Evolutionary conservation across 805 yeast genomes (phyloP), one percentile per base, ranked within the genome.

Genomic region (Metschnikowia lunata): DNA sequence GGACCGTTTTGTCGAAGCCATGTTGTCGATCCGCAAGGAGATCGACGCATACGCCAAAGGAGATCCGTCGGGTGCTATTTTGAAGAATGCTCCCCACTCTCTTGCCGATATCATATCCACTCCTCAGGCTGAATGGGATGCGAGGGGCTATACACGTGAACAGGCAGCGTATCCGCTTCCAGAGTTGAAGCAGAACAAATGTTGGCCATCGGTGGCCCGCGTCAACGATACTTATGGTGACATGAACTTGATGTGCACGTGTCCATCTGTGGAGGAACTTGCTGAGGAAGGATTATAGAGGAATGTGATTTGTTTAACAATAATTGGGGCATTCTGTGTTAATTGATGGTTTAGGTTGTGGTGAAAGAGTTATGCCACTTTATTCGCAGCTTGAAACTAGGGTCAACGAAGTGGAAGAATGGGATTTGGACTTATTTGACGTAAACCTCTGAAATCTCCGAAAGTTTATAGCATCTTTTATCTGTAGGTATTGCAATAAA

Each of bases 191-290:
- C 67, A 72, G 26, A 74, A 82, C 64, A 93, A 93, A 67, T 85
- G 89, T 62, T 93, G 99, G 99, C 98, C 99, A 32, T 75, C 89
- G 0, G 97, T 90, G 36, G 78, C 96, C 9, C 81, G 99, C 65
- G 77, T 91, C 43, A 96, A 93, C 62, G 99, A 93, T 61, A 85
- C 95, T 4, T 91, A 83, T 57, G 99, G 99, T 52, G 99, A 93
- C 63, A 72, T 83, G 76, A 83, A 93, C 68, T 75, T 91, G 65
- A 73, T 90, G 66, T 93, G 99, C 71, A 89, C 97, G 26, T 91
- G 99, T 70, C 93, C 93, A 29, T 74, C 85, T 4, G 91, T 86
- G 34, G 91, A 85, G 59, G 90, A 85, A 51, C 76, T 83, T 51
- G 85, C 80, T 12, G 64, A 44, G 45, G 37, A 35, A 12, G 31